phyloP scores from a whole-genome alignment of 2,329 filamentous ascomycete species.

The Talaromyces sp. region DNA sequence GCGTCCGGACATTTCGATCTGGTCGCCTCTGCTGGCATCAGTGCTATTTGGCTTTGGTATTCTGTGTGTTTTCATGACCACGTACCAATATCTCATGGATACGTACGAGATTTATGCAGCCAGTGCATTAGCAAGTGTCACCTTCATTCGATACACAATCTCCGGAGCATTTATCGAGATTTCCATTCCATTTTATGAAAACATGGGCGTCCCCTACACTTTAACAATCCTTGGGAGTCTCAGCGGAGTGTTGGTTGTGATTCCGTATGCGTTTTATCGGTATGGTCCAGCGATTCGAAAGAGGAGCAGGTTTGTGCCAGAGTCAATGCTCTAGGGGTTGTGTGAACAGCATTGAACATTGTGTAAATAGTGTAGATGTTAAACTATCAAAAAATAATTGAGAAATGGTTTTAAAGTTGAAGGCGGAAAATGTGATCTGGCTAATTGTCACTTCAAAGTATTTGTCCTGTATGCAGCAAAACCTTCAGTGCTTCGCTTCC shows the following conservation, averaged over 20 bases:
- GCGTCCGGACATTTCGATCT: constrained; percentile 38
- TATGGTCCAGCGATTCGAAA: constrained; percentile 38
- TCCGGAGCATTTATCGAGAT: constrained; percentile 36
- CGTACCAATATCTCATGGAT: constrained; percentile 57
- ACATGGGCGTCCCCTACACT: constrained; percentile 39
- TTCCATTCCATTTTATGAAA: constrained; percentile 37
- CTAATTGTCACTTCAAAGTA: too few species aligned
- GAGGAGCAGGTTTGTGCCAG: constrained; percentile 20
- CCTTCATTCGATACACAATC: constrained; percentile 39
- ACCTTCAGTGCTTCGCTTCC: too few species aligned
- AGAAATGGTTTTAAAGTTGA: too few species aligned
- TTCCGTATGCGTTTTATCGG: constrained; percentile 46
- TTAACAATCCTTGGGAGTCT: constrained; percentile 45
- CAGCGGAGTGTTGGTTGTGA: constrained; percentile 40
- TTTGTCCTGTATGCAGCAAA: too few species aligned
- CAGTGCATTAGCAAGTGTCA: constrained; percentile 42
- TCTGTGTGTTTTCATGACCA: constrained; percentile 49
- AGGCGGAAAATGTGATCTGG: too few species aligned
- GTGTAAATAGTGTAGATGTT: background rate
- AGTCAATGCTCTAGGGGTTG: background rate
- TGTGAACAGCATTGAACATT: too few species aligned
- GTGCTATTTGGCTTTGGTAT: constrained; percentile 53
- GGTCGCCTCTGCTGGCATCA: constrained; percentile 39
- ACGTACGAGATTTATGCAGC: constrained; percentile 53
- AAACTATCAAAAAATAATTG: background rate